Base-by-base conservation (phyloP, 441 rosid species). In the Daphne laureola region DNA sequence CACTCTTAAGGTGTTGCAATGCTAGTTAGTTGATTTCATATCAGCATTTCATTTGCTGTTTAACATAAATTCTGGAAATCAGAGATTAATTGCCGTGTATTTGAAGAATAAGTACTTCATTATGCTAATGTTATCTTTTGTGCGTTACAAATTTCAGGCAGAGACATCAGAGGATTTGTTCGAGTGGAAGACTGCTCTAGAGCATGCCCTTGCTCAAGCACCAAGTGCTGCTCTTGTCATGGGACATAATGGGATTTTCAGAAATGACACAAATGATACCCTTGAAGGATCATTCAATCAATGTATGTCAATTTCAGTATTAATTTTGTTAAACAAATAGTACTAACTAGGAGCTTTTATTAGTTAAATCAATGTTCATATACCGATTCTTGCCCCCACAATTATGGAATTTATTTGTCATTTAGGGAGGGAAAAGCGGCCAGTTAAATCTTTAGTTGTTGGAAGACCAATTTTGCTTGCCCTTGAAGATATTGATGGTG, bases 391-490 rank as follows among this genome's bases (percentile, higher is more conserved):
- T 0, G 8, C 38, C 38, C 25, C 50, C 51, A 17, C 25, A 4
- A 53, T 58, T 31, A 9, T 31, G 38, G 11, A 6, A 7, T 66
- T 53, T 46, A 36, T 25, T 36, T 69, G 53, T 56, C 59, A 64
- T 47, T 43, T 66, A 89, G 99, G 96, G 91, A 73, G 93, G 81
- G 96, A 93, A 59, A 90, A 87, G 71, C 87, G 82, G 59, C 81
- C 91, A 8, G 79, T 79, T 26, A 93, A 90, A 69, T 90, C 99
- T 41, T 66, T 93, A 87, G 96, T 93, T 48, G 95, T 93, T 74
- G 99, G 99, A 66, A 90, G 99, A 64, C 99, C 99, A 16, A 90
- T 93, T 68, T 77, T 93, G 73, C 97, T 93, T 77, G 96, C 99
- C 58, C 90, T 93, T 58, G 99, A 93, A 73, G 96, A 93, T 77